Evolutionary conservation across 179 eudicot species (phyloP), one percentile per base, ranked within the genome.

Genomic region (Silene vulgaris): DNA sequence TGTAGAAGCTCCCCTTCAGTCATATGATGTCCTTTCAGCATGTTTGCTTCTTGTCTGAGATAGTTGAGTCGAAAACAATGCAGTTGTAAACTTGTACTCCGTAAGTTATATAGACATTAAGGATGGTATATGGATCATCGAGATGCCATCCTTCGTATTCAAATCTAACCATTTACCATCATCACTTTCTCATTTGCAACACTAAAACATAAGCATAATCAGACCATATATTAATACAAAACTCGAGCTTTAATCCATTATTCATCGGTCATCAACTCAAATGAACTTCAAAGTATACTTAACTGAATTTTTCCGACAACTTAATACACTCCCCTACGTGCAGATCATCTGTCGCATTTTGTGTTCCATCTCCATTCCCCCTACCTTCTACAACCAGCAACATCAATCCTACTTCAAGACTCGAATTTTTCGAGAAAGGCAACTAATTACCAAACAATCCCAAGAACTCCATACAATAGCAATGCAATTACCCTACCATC

Each of bases 61-160:
- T 59, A 14, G 23, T 67, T 54, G 62, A 69, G 56, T 74, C 48
- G 26, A 32, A 61, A 16, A 35, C 59, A 75, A 65, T 52, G 17
- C 60, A 16, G 60, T 14, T 52, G 59, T 52, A 52, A 52, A 52
- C 59, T 2, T 52, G 19, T 52, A 16, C 19, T 52, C 59, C 5
- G 19, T 52, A 14, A 13, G 23, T 60, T 54, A 40, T 48, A 29
- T 63, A 64, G 69, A 48, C 43, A 56, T 65, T 29, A 40, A 29
- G 21, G 56, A 65, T 72, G 52, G 71, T 35, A 67, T 67, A 67
- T 35, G 28, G 45, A 76, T 37, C 72, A 59, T 35, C 57, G 29
- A 72, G 63, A 67, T 61, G 67, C 21, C 11, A 54, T 73, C 14
- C 35, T 45, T 45, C 52, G 14, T 45, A 45, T 45, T 45, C 14